Evolutionary conservation across 2,329 filamentous ascomycete species (phyloP).

Genomic region (Diaporthe sp.): DNA sequence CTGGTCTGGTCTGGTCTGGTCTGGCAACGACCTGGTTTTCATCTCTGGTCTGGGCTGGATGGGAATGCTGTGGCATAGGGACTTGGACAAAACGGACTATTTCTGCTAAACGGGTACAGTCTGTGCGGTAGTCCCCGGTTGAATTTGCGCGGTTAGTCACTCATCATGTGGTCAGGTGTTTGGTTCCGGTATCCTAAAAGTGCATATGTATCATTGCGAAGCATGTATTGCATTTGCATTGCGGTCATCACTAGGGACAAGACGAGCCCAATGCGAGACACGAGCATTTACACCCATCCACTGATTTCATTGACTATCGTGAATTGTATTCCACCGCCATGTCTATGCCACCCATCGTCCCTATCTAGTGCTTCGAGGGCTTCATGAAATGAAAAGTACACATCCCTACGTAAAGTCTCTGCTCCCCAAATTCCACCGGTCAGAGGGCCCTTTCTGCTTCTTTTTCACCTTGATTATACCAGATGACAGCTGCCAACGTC

Average conservation of each 20-base stretch:
- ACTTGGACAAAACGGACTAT: slow-evolving; percentile 9
- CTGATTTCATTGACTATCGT: not conserved
- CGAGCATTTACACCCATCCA: not conserved
- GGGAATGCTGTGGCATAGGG: slow-evolving; percentile 26
- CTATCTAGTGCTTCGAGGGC: not conserved
- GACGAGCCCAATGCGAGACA: slow-evolving; percentile 2
- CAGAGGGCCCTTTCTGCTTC: too few relatives aligned
- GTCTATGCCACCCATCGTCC: not conserved
- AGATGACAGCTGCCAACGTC: not conserved
- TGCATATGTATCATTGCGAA: slow-evolving; percentile 30
- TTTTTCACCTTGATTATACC: not conserved
- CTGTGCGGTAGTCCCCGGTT: slow-evolving; percentile 3
- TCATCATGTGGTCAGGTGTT: slow-evolving; percentile 19
- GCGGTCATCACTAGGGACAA: slow-evolving; percentile 15
- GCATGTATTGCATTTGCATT: slow-evolving; percentile 27
- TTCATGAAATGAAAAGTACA: not conserved
- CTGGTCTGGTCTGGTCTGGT: slow-evolving; percentile 31
- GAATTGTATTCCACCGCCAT: not conserved
- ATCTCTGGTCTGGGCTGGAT: slow-evolving; percentile 19
- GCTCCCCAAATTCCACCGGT: too few relatives aligned
- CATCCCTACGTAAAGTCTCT: too few relatives aligned
- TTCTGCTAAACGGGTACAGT: not conserved
- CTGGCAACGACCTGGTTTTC: slow-evolving; percentile 15
- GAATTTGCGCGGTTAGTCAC: slow-evolving; percentile 6
- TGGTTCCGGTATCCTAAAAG: slow-evolving; percentile 27